phyloP scores from a whole-genome alignment of 441 rosid genomes.

The Hypseocharis bilobata region DNA sequence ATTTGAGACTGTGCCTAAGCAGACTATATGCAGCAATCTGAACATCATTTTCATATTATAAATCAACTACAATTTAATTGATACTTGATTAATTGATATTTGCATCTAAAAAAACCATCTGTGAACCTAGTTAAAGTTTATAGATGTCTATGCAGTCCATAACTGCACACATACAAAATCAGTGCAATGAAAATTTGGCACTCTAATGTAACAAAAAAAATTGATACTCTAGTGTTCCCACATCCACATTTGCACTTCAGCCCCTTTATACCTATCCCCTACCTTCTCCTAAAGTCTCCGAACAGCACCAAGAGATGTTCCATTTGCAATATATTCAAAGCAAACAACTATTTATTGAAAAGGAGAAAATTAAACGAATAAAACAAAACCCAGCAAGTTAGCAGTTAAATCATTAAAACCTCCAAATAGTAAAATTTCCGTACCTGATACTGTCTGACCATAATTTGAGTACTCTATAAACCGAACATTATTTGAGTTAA shows the following conservation, averaged over 20 bases:
- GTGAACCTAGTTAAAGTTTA: no score
- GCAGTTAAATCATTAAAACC: slow-evolving; percentile 9
- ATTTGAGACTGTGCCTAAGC: no score
- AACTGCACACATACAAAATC: neutral
- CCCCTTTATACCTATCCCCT: neutral
- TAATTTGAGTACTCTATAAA: slow-evolving; percentile 83
- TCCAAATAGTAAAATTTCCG: neutral
- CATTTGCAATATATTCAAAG: neutral
- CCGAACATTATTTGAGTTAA: slow-evolving; percentile 66
- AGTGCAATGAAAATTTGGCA: neutral
- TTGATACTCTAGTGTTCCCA: neutral
- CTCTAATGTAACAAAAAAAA: neutral
- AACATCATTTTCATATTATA: no score
- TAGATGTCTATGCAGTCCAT: neutral
- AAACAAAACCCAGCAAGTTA: neutral
- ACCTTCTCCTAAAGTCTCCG: neutral
- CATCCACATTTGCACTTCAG: neutral
- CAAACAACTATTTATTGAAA: no score
- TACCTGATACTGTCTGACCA: slow-evolving; percentile 87
- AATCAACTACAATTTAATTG: no score
- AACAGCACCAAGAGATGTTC: neutral
- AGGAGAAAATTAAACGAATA: neutral
- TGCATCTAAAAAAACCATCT: no score
- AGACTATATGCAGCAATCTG: no score
- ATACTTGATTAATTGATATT: no score